A percentile compares a stretch with the other conserved stretches of the same genome.
phyloP scores from a whole-genome alignment of 306 rosid species.

The Crataegus laevigata region DNA sequence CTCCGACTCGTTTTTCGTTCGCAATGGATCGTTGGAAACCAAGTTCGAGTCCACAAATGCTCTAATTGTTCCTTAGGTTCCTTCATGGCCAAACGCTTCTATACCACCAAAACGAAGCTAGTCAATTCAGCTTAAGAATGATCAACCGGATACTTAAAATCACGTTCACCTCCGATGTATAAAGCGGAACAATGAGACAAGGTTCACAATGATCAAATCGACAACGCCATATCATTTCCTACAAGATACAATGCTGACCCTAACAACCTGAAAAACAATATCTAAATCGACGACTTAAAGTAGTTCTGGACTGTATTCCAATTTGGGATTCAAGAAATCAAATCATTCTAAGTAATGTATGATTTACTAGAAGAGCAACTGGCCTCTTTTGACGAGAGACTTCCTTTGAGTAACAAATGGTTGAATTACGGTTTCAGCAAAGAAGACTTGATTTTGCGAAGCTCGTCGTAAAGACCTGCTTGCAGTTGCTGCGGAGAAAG shows the following conservation, averaged over 20 bases:
- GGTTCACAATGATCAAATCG: neutral
- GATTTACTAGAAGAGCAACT: conserved; percentile 5
- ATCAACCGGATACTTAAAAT: no score
- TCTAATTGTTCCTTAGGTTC: no score
- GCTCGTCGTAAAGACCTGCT: conserved; percentile 19
- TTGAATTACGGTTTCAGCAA: conserved; percentile 10
- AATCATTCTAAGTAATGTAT: neutral
- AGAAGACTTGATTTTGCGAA: conserved; percentile 19
- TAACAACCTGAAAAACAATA: neutral
- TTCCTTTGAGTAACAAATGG: conserved; percentile 12
- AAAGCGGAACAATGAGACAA: no score
- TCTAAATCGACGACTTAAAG: neutral
- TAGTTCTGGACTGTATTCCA: neutral
- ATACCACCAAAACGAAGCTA: no score
- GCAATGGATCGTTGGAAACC: no score
- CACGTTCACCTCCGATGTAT: no score
- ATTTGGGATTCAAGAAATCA: neutral
- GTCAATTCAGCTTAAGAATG: no score
- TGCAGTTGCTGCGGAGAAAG: conserved; percentile 29
- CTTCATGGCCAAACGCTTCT: no score
- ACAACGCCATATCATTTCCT: no score
- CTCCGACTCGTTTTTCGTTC: no score
- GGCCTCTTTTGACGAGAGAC: conserved; percentile 1
- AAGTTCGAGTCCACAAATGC: no score
- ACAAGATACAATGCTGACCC: neutral